A percentile compares a stretch with the other conserved stretches of the same genome.
Evolutionary conservation across 257 asterid genomes (phyloP).

Genomic region (Avicennia marina): DNA sequence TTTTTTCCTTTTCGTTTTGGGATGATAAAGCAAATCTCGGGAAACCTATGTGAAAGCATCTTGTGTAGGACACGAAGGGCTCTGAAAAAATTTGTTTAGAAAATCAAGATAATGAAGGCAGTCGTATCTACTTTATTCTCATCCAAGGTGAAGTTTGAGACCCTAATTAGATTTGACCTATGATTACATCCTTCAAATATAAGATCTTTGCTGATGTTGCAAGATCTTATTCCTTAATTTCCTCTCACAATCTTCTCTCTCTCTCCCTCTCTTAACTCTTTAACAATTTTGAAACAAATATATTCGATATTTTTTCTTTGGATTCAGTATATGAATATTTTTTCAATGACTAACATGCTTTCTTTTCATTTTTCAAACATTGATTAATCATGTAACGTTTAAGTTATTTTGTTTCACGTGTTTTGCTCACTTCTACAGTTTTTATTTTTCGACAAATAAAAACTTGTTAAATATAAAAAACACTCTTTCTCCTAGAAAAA

Average conservation of each 20-base stretch:
- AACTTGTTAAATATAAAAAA: too few species aligned
- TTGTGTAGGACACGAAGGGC: neutral
- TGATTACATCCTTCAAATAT: constrained; percentile 10
- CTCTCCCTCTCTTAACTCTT: too few species aligned
- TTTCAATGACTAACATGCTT: too few species aligned
- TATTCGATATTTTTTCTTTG: too few species aligned
- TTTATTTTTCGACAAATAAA: too few species aligned
- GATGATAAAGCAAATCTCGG: neutral
- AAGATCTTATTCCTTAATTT: constrained; percentile 17
- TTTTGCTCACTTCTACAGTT: too few species aligned
- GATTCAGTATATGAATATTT: too few species aligned
- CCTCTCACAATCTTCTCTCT: neutral
- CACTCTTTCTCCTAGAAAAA: too few species aligned
- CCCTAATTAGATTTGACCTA: constrained; percentile 24
- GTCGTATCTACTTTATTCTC: constrained; percentile 22
- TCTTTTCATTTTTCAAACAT: too few species aligned
- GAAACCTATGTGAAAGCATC: constrained; percentile 7
- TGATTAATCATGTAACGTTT: too few species aligned
- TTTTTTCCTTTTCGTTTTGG: neutral
- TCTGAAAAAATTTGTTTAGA: neutral
- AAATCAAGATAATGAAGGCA: constrained; percentile 14
- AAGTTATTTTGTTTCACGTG: too few species aligned
- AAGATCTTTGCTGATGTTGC: neutral
- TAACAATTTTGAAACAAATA: too few species aligned
- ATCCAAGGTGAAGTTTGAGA: neutral